Percentiles rank a stretch among this genome's conserved stretches.
These are phyloP conservation scores for Atalantia buxifolia DNA, from an alignment of 345 rosid genomes.

Conservation along the genomic window DNA sequence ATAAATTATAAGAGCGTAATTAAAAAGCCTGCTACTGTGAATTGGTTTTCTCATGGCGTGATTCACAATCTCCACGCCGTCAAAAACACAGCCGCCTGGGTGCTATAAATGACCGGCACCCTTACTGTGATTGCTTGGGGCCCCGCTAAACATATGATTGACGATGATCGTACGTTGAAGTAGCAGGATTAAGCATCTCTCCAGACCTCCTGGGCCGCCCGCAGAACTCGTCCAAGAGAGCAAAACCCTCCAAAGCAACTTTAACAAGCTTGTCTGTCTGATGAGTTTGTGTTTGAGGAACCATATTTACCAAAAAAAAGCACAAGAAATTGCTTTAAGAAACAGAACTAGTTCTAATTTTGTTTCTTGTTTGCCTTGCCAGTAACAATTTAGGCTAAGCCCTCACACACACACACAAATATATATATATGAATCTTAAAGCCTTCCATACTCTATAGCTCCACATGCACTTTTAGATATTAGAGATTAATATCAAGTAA, in stretches of 20 bases:
- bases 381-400: not conserved
- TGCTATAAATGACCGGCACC: not conserved
- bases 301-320: not conserved
- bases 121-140: not conserved
- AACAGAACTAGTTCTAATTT: not conserved
- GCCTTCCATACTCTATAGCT: not conserved
- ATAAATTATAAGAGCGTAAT: not conserved
- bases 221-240: constrained; percentile 5
- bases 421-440: too few relatives aligned
- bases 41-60: not conserved
- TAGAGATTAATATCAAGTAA: not conserved
- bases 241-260: constrained; percentile 18
- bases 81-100: not conserved
- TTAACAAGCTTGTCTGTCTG: constrained; percentile 10
- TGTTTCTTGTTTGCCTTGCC: not conserved
- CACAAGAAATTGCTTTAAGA: not conserved
- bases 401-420: too few relatives aligned
- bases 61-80: not conserved
- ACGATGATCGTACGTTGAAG: not conserved
- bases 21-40: not conserved
- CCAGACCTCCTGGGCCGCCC: not conserved
- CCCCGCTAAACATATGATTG: not conserved
- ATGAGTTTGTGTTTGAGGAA: not conserved
- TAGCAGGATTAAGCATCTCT: not conserved
- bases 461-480: not conserved